Evolutionary conservation across 257 asterid species (phyloP).

Genomic region (Plectranthus barbatus): DNA sequence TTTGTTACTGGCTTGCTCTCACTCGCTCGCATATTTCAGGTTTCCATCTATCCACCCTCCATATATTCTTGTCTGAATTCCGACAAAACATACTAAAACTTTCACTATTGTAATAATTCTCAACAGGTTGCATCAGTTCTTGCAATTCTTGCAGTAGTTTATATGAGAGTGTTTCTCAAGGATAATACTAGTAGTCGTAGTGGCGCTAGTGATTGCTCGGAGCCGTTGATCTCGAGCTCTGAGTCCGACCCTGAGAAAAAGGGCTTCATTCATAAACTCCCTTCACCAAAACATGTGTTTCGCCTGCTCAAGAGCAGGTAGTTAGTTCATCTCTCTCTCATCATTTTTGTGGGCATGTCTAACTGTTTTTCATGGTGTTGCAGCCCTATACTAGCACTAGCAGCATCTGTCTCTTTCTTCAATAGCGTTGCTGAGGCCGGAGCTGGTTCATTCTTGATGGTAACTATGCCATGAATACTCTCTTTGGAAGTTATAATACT

Average conservation of each 20-base stretch:
- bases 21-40: slow-evolving; percentile 10
- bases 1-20: slow-evolving; percentile 14
- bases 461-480: too few relatives aligned
- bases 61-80: neutral
- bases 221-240: slow-evolving; percentile 1
- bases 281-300: slow-evolving; percentile 10
- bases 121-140: slow-evolving; percentile 14
- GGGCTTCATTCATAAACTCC: neutral
- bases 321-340: neutral
- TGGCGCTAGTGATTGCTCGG: neutral
- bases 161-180: slow-evolving; percentile 10
- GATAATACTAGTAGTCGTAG: neutral
- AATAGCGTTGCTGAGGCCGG: slow-evolving; percentile 17
- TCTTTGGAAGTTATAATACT: too few relatives aligned
- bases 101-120: too few relatives aligned
- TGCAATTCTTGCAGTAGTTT: slow-evolving; percentile 3
- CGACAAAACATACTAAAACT: too few relatives aligned
- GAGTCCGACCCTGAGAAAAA: neutral
- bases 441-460: slow-evolving; percentile 7
- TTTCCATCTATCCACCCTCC: neutral
- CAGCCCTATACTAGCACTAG: slow-evolving; percentile 11
- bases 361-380: neutral
- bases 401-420: slow-evolving; percentile 15
- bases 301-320: slow-evolving; percentile 12
- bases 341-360: neutral